Conservation (phyloP, 495 filamentous ascomycete species). For the Tuber brumale region DNA sequence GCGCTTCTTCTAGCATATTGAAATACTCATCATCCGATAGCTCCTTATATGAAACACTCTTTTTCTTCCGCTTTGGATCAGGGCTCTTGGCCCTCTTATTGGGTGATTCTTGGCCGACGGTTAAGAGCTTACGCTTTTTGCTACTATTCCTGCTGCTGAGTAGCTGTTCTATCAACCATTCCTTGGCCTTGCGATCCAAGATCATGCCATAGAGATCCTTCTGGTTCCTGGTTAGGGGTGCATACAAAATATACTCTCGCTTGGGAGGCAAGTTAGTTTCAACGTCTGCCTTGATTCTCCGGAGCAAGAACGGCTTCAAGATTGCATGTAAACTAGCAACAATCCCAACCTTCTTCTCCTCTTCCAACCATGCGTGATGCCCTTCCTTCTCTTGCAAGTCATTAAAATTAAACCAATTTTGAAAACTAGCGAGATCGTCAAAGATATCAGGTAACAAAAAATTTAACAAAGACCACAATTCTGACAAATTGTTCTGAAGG, state of each 20-base stretch:
- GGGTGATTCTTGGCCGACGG: slow-evolving; percentile 8
- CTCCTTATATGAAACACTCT: slow-evolving; percentile 46
- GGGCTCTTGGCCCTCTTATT: slow-evolving; percentile 25
- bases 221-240: slow-evolving; percentile 79
- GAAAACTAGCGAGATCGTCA: slow-evolving; percentile 78
- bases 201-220: slow-evolving; percentile 82
- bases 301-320: slow-evolving; percentile 80
- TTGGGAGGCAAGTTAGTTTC: slow-evolving; percentile 86
- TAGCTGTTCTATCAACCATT: slow-evolving; percentile 52
- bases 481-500: slow-evolving; percentile 88
- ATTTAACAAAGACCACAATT: slow-evolving; percentile 91
- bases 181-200: slow-evolving; percentile 75
- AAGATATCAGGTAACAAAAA: slow-evolving; percentile 92
- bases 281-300: slow-evolving; percentile 87
- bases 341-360: slow-evolving; percentile 72
- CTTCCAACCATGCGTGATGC: slow-evolving; percentile 63
- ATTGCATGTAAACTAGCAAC: slow-evolving; percentile 87
- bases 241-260: slow-evolving; percentile 89
- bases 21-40: slow-evolving; percentile 48
- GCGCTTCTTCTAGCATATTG: slow-evolving; percentile 40
- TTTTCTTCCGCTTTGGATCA: slow-evolving; percentile 21
- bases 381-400: slow-evolving; percentile 64
- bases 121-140: slow-evolving; percentile 43
- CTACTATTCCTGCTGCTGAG: slow-evolving; percentile 42
- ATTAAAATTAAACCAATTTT: slow-evolving; percentile 93